Percentiles rank a stretch among this genome's conserved stretches.
These are phyloP conservation scores for Sphaerostilbella broomeana DNA, from an alignment of 2,329 filamentous ascomycete species.

Conservation along the genomic window DNA sequence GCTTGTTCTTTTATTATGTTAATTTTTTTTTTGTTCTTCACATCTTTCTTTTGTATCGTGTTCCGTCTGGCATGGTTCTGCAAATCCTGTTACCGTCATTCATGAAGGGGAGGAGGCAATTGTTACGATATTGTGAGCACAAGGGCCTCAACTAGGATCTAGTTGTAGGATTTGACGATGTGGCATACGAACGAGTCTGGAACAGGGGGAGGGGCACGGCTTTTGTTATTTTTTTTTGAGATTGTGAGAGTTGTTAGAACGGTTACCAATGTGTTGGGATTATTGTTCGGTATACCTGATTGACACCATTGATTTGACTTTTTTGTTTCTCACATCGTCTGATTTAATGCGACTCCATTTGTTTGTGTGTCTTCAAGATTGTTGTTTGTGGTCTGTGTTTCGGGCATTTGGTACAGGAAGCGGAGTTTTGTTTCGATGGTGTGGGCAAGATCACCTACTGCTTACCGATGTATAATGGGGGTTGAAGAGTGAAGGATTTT, in stretches of 20 bases:
- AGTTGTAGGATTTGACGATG: constrained; percentile 12
- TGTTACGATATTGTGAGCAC: constrained; percentile 8
- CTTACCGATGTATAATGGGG: no score
- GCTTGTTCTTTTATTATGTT: constrained; percentile 8
- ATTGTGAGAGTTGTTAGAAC: constrained; percentile 7
- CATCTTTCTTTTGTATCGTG: constrained; percentile 11
- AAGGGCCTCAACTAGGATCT: constrained; percentile 9
- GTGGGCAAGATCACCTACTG: constrained; percentile 6
- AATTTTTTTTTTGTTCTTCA: constrained; percentile 9
- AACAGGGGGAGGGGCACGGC: constrained; percentile 1
- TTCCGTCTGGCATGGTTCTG: constrained; percentile 14
- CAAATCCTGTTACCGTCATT: constrained; percentile 12
- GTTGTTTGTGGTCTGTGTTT: background rate
- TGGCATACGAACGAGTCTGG: constrained; percentile 8
- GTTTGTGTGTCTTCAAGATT: background rate
- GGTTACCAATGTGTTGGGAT: constrained; percentile 7
- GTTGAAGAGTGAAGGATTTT: no score
- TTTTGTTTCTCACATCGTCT: no score
- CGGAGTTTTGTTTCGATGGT: constrained; percentile 9
- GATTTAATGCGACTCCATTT: no score
- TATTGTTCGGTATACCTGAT: constrained; percentile 12
- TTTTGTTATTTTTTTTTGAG: background rate
- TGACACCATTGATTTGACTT: constrained; percentile 2
- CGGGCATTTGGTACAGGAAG: constrained; percentile 10
- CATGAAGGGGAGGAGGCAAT: no score